Evolutionary conservation across 1,284 basidiomycete genomes (phyloP).

Genomic region (Microbotryomycetes sp.): DNA sequence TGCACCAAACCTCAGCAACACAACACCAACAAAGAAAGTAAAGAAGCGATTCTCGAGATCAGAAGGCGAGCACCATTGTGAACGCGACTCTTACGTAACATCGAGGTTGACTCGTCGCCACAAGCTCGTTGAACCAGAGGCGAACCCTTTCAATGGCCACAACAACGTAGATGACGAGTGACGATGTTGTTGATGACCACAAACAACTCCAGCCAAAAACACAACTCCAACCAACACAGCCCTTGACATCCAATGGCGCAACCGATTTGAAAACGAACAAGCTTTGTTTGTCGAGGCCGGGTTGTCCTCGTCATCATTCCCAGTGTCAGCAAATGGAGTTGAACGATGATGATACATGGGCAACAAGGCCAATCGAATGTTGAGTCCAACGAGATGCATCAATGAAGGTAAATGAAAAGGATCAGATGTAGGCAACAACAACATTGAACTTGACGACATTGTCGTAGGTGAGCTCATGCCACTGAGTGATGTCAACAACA

Average conservation of each 20-base stretch:
- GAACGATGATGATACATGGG: too few species aligned
- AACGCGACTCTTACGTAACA: too few species aligned
- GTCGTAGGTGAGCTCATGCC: not conserved
- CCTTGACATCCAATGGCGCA: slow-evolving; percentile 2
- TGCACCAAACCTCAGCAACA: too few species aligned
- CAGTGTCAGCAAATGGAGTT: not conserved
- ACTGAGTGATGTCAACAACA: not conserved
- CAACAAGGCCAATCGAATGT: slow-evolving; percentile 23
- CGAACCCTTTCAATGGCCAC: too few species aligned
- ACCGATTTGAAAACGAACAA: too few species aligned
- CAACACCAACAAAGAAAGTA: too few species aligned
- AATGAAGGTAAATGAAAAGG: slow-evolving; percentile 29
- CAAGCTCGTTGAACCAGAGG: too few species aligned
- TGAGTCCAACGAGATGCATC: slow-evolving; percentile 30
- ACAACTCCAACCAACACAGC: slow-evolving; percentile 11
- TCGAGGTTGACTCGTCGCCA: too few species aligned
- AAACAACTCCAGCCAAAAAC: slow-evolving; percentile 16
- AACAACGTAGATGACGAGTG: not conserved
- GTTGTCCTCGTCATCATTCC: not conserved
- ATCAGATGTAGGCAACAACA: not conserved
- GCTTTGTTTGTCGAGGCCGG: too few species aligned
- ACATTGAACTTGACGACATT: not conserved
- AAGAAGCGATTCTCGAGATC: too few species aligned
- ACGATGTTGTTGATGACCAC: not conserved
- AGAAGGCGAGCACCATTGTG: too few species aligned